Base-by-base conservation (phyloP, 140 eudicot species). In the Ambrosia hybrid region DNA sequence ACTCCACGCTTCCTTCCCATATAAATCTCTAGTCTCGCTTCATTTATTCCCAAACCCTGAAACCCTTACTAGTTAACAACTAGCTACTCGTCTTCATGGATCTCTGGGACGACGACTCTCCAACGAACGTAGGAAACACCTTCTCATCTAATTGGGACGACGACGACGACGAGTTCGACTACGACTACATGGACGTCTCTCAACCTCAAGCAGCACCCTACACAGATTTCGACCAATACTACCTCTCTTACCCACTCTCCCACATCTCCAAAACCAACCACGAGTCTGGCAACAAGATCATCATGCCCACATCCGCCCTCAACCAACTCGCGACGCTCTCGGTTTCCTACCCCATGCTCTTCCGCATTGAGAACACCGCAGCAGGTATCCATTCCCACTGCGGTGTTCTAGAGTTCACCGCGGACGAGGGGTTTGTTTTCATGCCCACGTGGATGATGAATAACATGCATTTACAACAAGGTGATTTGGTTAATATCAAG, bases 361-460 rank as follows among this genome's bases (percentile, higher is more conserved):
- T 63, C 49, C 68, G 51, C 68, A 38, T 63, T 11, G 13, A 63
- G 7, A 63, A 63, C 68, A n/a, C 51, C 10, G 13, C 51, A 49
- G 5, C 13, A 0, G 68, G 68, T 30, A 12, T 0, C 51, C 73
- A 68, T 56, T 73, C 85, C 1, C 82, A 77, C 13, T 83, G 85
- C 34, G 85, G 88, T 12, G 85, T 83, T 5, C 21, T 76, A 0
- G 85, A 83, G 57, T 83, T 80, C 69, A 73, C 59, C 48, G 85
- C 75, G 4, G 76, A 76, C 0, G 85, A 83, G 70, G 83, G 85
- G 2, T 15, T 61, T 9, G 78, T 81, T 0, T 45, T 6, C 69
- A 0, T 84, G 60, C 85, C 89, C 2, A 33, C 77, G 16, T 81
- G 81, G 87, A 85, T 85, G 90, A 82, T 82, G 90, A 46, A 73